Evolutionary conservation across 805 yeast species (phyloP).

Genomic region (Cyberlindnera xylosilytica): DNA sequence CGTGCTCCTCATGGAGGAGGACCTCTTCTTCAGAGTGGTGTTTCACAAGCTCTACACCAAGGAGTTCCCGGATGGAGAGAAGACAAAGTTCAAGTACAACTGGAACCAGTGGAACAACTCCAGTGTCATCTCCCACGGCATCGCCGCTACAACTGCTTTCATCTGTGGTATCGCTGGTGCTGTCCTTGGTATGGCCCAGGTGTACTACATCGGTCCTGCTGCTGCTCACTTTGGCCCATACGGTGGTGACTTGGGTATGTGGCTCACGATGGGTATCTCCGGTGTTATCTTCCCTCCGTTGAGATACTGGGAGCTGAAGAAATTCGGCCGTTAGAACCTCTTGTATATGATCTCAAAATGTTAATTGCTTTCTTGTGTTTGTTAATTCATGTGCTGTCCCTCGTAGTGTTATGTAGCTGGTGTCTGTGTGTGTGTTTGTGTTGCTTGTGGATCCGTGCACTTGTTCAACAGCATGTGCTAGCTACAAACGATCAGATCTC

Average conservation of each 20-base stretch:
- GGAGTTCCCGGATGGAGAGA: slow-evolving; percentile 34
- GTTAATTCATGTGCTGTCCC: neutral
- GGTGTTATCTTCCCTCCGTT: slow-evolving; percentile 59
- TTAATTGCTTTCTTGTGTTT: too few relatives aligned
- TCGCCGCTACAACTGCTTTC: slow-evolving; percentile 68
- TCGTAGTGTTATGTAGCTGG: neutral
- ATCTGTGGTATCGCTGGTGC: slow-evolving; percentile 76
- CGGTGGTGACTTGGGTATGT: slow-evolving; percentile 79
- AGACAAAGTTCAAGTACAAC: slow-evolving; percentile 48
- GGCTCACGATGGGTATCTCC: slow-evolving; percentile 71
- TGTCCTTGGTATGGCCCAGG: slow-evolving; percentile 84
- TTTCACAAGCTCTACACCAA: slow-evolving; percentile 39
- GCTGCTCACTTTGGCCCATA: slow-evolving; percentile 56
- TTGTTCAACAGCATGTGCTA: too few relatives aligned
- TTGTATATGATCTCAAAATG: neutral
- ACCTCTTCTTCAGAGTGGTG: slow-evolving; percentile 58
- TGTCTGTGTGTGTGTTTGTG: neutral
- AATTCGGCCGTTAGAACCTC: slow-evolving; percentile 41
- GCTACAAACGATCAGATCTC: too few relatives aligned
- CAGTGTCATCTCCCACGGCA: slow-evolving; percentile 59
- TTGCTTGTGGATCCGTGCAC: too few relatives aligned
- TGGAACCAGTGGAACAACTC: slow-evolving; percentile 72
- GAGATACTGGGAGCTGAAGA: slow-evolving; percentile 61
- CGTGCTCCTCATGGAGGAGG: slow-evolving; percentile 66
- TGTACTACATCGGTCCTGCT: slow-evolving; percentile 77